phyloP scores from a whole-genome alignment of 331 rosid genomes.

The Ulmus americana region DNA sequence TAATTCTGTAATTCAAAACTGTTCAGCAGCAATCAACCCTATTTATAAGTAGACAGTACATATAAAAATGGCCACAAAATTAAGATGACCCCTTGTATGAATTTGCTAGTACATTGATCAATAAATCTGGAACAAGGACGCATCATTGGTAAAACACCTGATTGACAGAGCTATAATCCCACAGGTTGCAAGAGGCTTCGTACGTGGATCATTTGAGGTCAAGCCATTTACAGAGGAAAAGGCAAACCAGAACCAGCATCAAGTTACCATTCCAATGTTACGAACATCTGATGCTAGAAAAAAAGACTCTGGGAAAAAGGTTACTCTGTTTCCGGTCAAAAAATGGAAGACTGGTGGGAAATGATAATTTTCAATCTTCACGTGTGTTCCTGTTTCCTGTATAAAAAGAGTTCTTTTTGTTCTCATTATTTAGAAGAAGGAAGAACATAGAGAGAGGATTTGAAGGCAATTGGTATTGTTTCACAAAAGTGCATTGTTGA shows the following conservation, averaged over 20 bases:
- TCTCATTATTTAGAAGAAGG: slow-evolving; percentile 1
- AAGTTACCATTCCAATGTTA: slow-evolving; percentile 50
- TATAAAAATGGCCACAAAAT: no score
- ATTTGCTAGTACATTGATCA: neutral
- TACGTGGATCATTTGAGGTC: slow-evolving; percentile 77
- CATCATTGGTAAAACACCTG: neutral
- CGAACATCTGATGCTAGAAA: slow-evolving; percentile 44
- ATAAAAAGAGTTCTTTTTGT: neutral
- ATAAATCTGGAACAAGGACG: no score
- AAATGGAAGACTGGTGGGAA: slow-evolving; percentile 59
- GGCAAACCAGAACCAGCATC: slow-evolving; percentile 42
- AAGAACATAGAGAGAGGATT: slow-evolving; percentile 2
- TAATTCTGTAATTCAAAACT: no score
- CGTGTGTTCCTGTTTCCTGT: slow-evolving; percentile 1
- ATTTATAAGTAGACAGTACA: no score
- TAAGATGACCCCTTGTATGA: no score
- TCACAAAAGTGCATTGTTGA: slow-evolving; percentile 5
- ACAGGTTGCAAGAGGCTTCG: slow-evolving; percentile 92
- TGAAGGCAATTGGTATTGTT: slow-evolving; percentile 1
- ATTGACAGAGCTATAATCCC: slow-evolving; percentile 21
- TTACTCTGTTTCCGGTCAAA: slow-evolving; percentile 60
- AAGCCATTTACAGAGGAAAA: slow-evolving; percentile 56
- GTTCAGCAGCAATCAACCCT: no score
- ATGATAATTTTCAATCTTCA: slow-evolving; percentile 19
- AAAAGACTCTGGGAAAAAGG: slow-evolving; percentile 37